Evolutionary conservation across 2,329 filamentous ascomycete genomes (phyloP).

Genomic region (Cercospora nicotianae): DNA sequence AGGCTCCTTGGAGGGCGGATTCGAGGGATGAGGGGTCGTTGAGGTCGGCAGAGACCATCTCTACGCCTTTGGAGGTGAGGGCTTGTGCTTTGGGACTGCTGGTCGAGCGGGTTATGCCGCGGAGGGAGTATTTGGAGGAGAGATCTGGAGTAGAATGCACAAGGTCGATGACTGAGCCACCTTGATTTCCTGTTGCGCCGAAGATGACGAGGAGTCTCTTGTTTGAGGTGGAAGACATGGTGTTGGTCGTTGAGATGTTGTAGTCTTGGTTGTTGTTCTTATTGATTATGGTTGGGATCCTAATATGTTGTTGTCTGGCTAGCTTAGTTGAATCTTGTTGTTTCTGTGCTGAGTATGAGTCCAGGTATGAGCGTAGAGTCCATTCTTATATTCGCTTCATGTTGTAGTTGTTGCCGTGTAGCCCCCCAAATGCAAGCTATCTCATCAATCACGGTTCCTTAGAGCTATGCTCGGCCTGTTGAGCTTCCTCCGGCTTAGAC

Average conservation of each 20-base stretch:
- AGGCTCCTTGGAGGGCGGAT: conserved; percentile 48
- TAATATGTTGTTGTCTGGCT: background rate
- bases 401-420: background rate
- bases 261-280: background rate
- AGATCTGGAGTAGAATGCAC: conserved; percentile 48
- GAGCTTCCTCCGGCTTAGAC: conserved; percentile 8
- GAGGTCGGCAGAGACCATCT: conserved; percentile 56
- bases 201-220: conserved; percentile 57
- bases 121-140: conserved; percentile 52
- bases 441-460: background rate
- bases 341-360: background rate
- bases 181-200: conserved; percentile 62
- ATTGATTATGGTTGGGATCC: background rate
- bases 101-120: conserved; percentile 57
- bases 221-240: conserved; percentile 21
- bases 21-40: conserved; percentile 49
- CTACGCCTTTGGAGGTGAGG: conserved; percentile 50
- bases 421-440: background rate
- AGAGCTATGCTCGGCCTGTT: background rate
- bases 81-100: conserved; percentile 47
- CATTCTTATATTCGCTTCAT: background rate
- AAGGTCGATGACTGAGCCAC: conserved; percentile 54
- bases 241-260: background rate
- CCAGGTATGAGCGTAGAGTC: background rate
- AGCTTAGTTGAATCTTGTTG: background rate